phyloP scores from a whole-genome alignment of 106 monocot species.

The Iris macrosiphon region DNA sequence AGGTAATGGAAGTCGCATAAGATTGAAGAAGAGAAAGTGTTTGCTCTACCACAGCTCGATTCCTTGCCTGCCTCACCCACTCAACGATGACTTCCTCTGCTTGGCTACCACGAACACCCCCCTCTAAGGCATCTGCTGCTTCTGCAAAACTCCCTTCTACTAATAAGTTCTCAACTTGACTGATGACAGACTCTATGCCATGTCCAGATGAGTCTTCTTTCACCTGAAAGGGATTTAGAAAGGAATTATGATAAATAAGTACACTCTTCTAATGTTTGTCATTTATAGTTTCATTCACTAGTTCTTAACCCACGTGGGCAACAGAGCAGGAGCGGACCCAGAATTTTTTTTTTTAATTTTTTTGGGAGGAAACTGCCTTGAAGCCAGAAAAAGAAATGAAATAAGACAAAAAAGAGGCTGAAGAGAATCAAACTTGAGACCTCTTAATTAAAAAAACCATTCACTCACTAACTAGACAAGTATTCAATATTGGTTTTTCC shows the following conservation, averaged over 20 bases:
- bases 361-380: no score
- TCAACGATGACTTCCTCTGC: constrained; percentile 47
- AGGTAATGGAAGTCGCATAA: constrained; percentile 58
- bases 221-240: constrained; percentile 57
- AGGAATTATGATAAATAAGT: neutral
- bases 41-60: constrained; percentile 85
- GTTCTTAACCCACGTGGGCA: no score
- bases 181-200: constrained; percentile 71
- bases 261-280: no score
- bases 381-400: no score
- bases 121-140: constrained; percentile 77
- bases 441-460: no score
- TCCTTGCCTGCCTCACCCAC: constrained; percentile 67
- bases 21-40: constrained; percentile 75
- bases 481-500: no score
- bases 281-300: no score
- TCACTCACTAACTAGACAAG: no score
- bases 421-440: no score
- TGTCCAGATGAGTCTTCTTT: constrained; percentile 53
- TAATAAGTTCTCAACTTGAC: constrained; percentile 58
- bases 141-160: constrained; percentile 60
- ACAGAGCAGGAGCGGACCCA: no score
- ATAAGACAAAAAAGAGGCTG: no score
- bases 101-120: constrained; percentile 57
- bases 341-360: no score